Evolutionary conservation across 1,284 basidiomycete species (phyloP).

Genomic region (Mycena sp.): DNA sequence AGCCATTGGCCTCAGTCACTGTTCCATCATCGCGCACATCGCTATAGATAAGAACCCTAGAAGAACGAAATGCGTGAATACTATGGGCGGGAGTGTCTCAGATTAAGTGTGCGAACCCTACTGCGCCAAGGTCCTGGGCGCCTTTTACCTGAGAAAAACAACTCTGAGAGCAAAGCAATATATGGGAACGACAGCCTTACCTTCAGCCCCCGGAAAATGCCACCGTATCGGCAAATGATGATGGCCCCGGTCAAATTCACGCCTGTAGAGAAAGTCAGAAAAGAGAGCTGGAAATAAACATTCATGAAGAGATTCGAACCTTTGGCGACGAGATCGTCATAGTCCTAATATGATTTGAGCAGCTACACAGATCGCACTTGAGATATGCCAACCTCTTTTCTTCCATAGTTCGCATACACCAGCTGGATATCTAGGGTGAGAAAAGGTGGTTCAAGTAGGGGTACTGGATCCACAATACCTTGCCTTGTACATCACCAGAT

Average conservation of each 20-base stretch:
- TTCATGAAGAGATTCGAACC: slow-evolving; percentile 11
- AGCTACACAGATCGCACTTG: background rate
- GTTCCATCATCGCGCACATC: slow-evolving; percentile 84
- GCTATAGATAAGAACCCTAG: slow-evolving; percentile 71
- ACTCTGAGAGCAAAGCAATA: too few species aligned
- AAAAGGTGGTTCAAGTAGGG: too few species aligned
- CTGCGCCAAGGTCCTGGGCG: slow-evolving; percentile 79
- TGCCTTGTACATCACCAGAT: slow-evolving; percentile 63
- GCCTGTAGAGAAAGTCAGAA: slow-evolving; percentile 49
- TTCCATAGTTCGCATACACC: slow-evolving; percentile 81
- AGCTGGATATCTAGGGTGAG: too few species aligned
- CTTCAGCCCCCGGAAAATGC: slow-evolving; percentile 79
- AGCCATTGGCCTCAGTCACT: slow-evolving; percentile 76
- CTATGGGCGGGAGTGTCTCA: background rate
- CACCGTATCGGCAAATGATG: slow-evolving; percentile 78
- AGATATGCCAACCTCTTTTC: slow-evolving; percentile 53
- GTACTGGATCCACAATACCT: too few species aligned
- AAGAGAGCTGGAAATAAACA: background rate
- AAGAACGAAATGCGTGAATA: background rate
- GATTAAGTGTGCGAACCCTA: slow-evolving; percentile 33
- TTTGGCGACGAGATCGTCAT: slow-evolving; percentile 55
- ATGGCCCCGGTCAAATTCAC: slow-evolving; percentile 77
- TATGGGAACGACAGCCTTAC: slow-evolving; percentile 45
- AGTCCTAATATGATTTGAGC: slow-evolving; percentile 51
- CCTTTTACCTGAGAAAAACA: slow-evolving; percentile 74